Conservation (phyloP, 2,329 filamentous ascomycete species). For the Penicillium italicum region DNA sequence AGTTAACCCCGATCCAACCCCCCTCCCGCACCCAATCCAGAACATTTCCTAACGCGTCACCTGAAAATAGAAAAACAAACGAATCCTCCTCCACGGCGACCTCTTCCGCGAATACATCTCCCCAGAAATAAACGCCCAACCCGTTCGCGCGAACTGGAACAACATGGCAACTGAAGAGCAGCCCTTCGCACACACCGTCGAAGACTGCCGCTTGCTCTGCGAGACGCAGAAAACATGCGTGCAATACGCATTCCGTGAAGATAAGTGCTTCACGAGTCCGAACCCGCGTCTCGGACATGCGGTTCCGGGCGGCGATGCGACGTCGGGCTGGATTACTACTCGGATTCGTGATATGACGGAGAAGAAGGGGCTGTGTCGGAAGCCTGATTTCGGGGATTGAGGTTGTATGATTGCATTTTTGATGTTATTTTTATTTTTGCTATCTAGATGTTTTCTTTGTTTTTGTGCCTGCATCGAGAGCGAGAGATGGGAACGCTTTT, state of each 20-base stretch:
- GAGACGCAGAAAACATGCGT: slow-evolving; percentile 25
- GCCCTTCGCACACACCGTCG: slow-evolving; percentile 23
- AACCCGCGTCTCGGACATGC: slow-evolving; percentile 32
- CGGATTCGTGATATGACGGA: slow-evolving; percentile 30
- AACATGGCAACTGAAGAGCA: slow-evolving; percentile 36
- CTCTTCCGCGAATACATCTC: slow-evolving; percentile 38
- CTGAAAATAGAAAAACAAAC: slow-evolving; percentile 20
- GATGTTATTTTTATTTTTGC: not conserved
- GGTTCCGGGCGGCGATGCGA: slow-evolving; percentile 13
- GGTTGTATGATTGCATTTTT: not conserved
- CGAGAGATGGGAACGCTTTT: not conserved
- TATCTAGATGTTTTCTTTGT: not conserved
- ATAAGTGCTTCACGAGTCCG: slow-evolving; percentile 30
- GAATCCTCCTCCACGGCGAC: slow-evolving; percentile 35
- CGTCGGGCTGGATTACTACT: slow-evolving; percentile 34
- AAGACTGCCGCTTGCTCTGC: slow-evolving; percentile 33
- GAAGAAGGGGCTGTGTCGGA: slow-evolving; percentile 26
- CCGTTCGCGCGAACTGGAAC: slow-evolving; percentile 32
- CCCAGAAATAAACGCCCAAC: slow-evolving; percentile 29
- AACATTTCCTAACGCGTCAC: not conserved
- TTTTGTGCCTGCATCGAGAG: not conserved
- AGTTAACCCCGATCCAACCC: slow-evolving; percentile 29
- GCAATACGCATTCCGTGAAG: slow-evolving; percentile 32
- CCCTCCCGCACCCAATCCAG: not conserved
- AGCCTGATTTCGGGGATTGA: slow-evolving; percentile 27